These are phyloP conservation scores for Pyrus hybrid DNA, from an alignment of 331 rosid species.

Conservation along the genomic window DNA sequence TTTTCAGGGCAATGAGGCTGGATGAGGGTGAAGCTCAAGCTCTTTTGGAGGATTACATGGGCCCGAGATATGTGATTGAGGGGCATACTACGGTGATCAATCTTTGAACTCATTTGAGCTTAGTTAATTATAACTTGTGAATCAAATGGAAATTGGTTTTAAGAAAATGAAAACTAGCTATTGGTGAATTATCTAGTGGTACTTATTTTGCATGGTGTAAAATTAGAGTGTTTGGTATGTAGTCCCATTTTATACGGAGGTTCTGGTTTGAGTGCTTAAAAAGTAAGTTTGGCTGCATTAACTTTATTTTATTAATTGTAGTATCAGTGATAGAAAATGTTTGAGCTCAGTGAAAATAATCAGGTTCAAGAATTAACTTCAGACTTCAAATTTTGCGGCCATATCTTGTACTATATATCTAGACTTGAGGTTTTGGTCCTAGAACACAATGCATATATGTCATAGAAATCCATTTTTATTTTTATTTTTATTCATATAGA, in stretches of 20 bases:
- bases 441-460: not conserved
- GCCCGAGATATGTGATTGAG: slow-evolving; percentile 81
- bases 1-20: slow-evolving; percentile 59
- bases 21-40: slow-evolving; percentile 45
- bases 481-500: not conserved
- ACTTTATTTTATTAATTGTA: not conserved
- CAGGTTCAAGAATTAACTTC: not conserved
- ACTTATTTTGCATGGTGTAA: not conserved
- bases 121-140: slow-evolving; percentile 2
- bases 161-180: not conserved
- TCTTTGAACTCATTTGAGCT: slow-evolving; percentile 19
- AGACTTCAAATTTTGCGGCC: not conserved
- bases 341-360: not conserved
- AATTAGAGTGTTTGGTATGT: not conserved
- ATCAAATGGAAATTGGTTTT: not conserved
- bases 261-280: not conserved
- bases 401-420: not conserved
- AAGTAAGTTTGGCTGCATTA: not conserved
- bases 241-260: not conserved
- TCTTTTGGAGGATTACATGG: slow-evolving; percentile 60
- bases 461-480: not conserved
- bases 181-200: not conserved
- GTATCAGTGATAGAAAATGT: not conserved
- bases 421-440: not conserved
- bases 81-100: slow-evolving; percentile 49